These are phyloP conservation scores for Saprolegnia parasitica DNA, from an alignment of 352 stramenopile genomes.

Conservation along the genomic window DNA sequence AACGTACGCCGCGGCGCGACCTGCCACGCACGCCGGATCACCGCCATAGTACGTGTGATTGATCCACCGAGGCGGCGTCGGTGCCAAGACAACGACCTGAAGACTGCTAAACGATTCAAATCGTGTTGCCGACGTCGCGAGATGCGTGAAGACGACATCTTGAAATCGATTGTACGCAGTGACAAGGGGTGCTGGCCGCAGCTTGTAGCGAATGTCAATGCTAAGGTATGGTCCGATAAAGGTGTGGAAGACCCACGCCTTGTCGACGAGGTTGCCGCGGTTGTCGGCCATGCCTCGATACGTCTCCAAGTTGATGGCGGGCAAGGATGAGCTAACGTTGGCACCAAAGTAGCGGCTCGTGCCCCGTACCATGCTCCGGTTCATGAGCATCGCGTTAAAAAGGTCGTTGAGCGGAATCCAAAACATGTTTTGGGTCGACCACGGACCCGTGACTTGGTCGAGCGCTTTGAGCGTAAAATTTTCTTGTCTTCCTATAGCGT, in stretches of 20 bases:
- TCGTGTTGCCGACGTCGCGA: background rate
- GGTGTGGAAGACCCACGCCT: background rate
- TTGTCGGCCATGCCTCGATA: background rate
- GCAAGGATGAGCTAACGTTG: background rate
- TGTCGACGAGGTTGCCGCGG: background rate
- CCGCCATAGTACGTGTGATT: slow-evolving; percentile 7
- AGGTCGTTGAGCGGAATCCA: slow-evolving; percentile 5
- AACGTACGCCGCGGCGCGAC: background rate
- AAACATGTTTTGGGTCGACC: background rate
- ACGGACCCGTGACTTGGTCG: slow-evolving; percentile 14
- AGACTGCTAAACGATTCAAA: background rate
- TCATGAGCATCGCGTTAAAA: slow-evolving; percentile 15
- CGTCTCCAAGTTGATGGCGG: background rate
- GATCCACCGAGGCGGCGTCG: slow-evolving; percentile 8
- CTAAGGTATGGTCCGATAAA: slow-evolving; percentile 2
- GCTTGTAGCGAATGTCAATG: background rate
- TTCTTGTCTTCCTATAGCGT: slow-evolving; percentile 7
- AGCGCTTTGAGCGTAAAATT: background rate
- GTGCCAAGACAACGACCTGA: background rate
- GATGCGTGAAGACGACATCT: background rate
- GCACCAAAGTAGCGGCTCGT: slow-evolving; percentile 13
- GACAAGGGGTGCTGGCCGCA: background rate
- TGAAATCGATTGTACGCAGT: slow-evolving; percentile 9
- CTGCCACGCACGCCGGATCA: background rate
- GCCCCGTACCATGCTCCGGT: slow-evolving; percentile 7